These are phyloP conservation scores for Sporothrix pallida DNA, from an alignment of 2,329 filamentous ascomycete genomes.

Conservation along the genomic window DNA sequence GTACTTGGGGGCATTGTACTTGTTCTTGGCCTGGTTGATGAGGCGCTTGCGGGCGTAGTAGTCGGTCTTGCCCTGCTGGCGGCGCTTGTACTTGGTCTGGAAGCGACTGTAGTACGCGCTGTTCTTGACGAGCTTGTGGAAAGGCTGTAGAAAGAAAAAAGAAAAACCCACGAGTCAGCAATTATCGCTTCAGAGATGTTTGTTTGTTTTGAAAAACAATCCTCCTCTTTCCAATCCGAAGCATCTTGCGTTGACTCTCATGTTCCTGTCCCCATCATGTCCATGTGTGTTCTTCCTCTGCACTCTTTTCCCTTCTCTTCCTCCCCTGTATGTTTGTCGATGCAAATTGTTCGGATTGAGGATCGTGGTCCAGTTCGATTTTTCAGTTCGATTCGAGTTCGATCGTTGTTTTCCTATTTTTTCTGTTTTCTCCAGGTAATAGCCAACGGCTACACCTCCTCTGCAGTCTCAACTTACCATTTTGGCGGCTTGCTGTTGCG, in stretches of 20 bases:
- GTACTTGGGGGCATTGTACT: constrained; percentile 99
- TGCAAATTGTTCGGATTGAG: constrained; percentile 26
- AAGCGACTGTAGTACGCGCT: constrained; percentile 97
- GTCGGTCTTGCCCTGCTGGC: constrained; percentile 96
- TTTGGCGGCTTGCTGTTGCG: constrained; percentile 62
- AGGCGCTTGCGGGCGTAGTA: constrained; percentile 99
- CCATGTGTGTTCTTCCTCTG: constrained; percentile 29
- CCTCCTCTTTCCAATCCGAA: constrained; percentile 71
- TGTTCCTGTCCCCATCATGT: constrained; percentile 2
- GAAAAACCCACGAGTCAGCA: constrained; percentile 88
- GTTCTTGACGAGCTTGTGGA: constrained; percentile 97
- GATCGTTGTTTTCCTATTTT: background rate
- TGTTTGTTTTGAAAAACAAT: constrained; percentile 44
- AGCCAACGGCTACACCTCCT: constrained; percentile 41
- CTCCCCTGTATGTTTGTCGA: constrained; percentile 10
- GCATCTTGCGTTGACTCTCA: constrained; percentile 95
- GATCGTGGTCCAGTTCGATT: background rate
- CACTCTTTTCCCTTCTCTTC: constrained; percentile 41
- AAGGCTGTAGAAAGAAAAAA: constrained; percentile 67
- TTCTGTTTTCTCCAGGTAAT: constrained; percentile 4
- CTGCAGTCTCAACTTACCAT: constrained; percentile 66
- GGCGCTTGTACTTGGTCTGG: constrained; percentile 99
- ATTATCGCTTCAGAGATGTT: constrained; percentile 92
- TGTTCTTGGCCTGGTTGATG: constrained; percentile 99
- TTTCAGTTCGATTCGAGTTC: background rate